Percentiles rank a stretch among this genome's conserved stretches.
phyloP scores from a whole-genome alignment of 345 rosid species.

The Euphorbia pulcherrima region DNA sequence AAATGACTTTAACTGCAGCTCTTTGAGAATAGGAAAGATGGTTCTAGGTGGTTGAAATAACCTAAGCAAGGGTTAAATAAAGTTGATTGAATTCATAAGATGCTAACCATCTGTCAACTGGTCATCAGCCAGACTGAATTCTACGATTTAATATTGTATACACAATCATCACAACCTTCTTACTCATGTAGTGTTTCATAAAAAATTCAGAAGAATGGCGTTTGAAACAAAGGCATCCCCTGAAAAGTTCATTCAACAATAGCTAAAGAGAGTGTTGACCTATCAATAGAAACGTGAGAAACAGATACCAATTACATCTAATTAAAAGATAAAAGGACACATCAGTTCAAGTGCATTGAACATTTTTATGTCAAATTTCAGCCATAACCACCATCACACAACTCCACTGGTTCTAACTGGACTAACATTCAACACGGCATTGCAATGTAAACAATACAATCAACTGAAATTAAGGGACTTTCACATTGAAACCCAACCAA shows the following conservation, averaged over 20 bases:
- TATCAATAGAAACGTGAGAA: not conserved
- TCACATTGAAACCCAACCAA: not conserved
- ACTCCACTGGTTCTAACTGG: not conserved
- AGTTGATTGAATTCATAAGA: not conserved
- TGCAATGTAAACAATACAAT: not conserved
- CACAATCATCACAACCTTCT: not conserved
- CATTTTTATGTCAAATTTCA: not conserved
- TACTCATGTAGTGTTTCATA: not conserved
- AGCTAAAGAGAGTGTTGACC: not conserved
- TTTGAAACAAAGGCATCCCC: not conserved
- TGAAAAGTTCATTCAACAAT: constrained; percentile 2
- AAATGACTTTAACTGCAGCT: not conserved
- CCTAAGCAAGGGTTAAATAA: not conserved
- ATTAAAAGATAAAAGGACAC: not conserved
- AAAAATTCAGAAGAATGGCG: not conserved
- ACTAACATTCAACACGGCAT: not conserved
- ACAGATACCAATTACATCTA: not conserved
- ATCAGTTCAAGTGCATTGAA: not conserved
- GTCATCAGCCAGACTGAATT: not conserved
- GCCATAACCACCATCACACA: not conserved
- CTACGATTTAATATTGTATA: not conserved
- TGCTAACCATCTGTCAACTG: not conserved
- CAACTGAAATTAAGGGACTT: constrained; percentile 12
- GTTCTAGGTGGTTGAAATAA: not conserved
- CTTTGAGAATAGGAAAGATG: not conserved